Evolutionary conservation across 208 protist genomes (phyloP), one percentile per base, ranked within the genome.

Genomic region (Trypanosoma caninum): DNA sequence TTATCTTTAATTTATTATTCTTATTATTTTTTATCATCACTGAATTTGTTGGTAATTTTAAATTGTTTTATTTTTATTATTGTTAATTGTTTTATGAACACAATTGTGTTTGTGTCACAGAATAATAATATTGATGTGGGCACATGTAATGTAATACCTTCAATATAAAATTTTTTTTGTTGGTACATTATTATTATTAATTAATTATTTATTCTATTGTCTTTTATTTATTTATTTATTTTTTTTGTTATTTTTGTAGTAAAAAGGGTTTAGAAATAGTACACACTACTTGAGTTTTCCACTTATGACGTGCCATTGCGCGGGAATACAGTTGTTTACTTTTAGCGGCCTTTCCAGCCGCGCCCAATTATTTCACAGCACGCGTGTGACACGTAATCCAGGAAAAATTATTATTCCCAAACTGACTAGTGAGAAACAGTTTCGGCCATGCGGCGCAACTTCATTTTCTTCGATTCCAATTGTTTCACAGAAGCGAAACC

Each of bases 331-430:
- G 33, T 16, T 54, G 20, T 44, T 33, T 33, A 22, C 45, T 10
- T 10, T 34, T 16, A 42, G 11, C 18, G 27, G 46, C 14, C 23
- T 59, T 2, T 3, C 44, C 1, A 20, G 51, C 8, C 16, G 30
- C 41, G 2, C 22, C 6, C 31, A 23, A 18, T 28, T 57, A 13
- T 34, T 70, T 34, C 22, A 44, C 47, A 30, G 4, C 11, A 63
- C 80, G 9, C 47, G 61, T 11, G n/a, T 48, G 25, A 52, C 53
- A 6, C 57, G 46, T 3, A 59, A 65, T 13, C 56, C 59, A 9
- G 52, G 53, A 30, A 75, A 74, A n/a, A 82, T 91, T 34, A 67
- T 91, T 13, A 82, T 91, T 25, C 84, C 84, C 1, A 67, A 48
- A 2, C 62, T 87, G 7, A 51, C 66, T 18, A 22, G 27, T 38